phyloP scores from a whole-genome alignment of 2,329 filamentous ascomycete species.

The Nemania serpens region DNA sequence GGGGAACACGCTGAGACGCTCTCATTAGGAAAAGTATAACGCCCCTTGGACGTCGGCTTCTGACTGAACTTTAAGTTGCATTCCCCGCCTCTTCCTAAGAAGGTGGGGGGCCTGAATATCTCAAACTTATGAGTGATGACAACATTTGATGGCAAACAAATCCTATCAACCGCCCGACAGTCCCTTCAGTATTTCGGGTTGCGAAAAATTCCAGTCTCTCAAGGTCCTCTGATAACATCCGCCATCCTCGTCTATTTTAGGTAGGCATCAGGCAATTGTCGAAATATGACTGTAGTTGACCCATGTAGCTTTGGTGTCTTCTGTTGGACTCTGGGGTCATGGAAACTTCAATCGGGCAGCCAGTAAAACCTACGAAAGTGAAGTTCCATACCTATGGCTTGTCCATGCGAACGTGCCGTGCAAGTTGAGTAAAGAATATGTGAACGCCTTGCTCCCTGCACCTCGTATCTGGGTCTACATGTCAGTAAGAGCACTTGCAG shows the following conservation, averaged over 20 bases:
- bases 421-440: background rate
- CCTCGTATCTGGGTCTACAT: constrained; percentile 1
- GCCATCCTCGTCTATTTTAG: background rate
- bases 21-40: background rate
- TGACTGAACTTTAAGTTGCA: constrained; percentile 1
- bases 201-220: background rate
- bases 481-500: constrained; percentile 16
- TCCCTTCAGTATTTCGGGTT: no score
- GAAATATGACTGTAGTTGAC: background rate
- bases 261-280: background rate
- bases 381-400: background rate
- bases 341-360: constrained; percentile 22
- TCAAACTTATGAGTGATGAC: no score
- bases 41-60: background rate
- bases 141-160: background rate
- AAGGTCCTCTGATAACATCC: background rate
- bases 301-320: background rate
- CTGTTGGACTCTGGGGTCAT: background rate
- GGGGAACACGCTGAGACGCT: background rate
- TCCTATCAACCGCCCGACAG: background rate
- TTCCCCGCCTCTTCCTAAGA: background rate
- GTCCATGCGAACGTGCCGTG: background rate
- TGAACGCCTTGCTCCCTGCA: background rate
- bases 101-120: no score
- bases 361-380: background rate